These are phyloP conservation scores for Yamagishiella unicocca DNA, from an alignment of 139 green algal genomes.

Conservation along the genomic window DNA sequence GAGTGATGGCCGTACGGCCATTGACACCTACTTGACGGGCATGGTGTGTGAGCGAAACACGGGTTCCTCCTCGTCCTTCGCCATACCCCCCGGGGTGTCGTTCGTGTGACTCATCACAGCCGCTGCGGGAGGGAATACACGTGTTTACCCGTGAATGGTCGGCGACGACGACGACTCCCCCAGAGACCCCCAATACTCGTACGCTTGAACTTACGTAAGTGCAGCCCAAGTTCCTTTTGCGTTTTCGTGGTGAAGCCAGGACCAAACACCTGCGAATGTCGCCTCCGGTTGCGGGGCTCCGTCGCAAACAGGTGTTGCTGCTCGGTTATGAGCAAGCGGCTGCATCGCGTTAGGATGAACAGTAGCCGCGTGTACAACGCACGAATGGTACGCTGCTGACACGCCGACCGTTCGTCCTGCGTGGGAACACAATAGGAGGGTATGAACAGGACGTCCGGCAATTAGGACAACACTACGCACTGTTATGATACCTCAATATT, in stretches of 20 bases:
- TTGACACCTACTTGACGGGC: slow-evolving; percentile 54
- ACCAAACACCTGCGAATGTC: slow-evolving; percentile 46
- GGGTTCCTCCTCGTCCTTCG: slow-evolving; percentile 36
- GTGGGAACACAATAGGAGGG: neutral
- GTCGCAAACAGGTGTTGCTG: slow-evolving; percentile 57
- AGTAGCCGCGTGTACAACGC: slow-evolving; percentile 77
- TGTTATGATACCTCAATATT: slow-evolving; percentile 66
- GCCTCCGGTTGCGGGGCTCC: slow-evolving; percentile 55
- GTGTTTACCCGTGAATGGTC: too few species aligned
- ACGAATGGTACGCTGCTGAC: slow-evolving; percentile 61
- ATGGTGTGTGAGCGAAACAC: slow-evolving; percentile 55
- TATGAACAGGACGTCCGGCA: too few species aligned
- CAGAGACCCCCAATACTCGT: too few species aligned
- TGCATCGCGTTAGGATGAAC: slow-evolving; percentile 85
- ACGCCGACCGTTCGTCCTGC: slow-evolving; percentile 45
- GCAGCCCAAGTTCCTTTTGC: slow-evolving; percentile 35
- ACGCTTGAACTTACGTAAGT: slow-evolving; percentile 40
- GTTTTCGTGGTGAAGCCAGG: slow-evolving; percentile 35
- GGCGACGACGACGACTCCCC: too few species aligned
- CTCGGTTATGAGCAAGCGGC: slow-evolving; percentile 74
- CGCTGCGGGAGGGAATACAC: too few species aligned
- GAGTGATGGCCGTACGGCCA: too few species aligned
- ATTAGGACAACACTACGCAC: too few species aligned
- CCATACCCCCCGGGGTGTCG: neutral
- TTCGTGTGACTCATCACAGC: too few species aligned